Evolutionary conservation across 2,329 filamentous ascomycete species (phyloP).

Genomic region (Diaporthe citrichinensis): DNA sequence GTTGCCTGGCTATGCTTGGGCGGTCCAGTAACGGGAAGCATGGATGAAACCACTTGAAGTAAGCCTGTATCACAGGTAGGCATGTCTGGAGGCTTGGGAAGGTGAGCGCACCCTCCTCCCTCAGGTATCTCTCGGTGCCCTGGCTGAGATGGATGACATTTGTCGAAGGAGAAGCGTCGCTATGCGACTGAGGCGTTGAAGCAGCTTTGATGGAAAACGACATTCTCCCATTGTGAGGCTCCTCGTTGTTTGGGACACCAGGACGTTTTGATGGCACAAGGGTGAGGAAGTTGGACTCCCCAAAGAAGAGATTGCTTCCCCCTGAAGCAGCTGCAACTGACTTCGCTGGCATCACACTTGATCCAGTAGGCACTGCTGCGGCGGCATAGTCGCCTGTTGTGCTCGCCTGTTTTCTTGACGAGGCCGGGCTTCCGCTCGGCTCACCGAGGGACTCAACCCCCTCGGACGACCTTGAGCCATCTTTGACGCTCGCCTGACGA

Average conservation of each 20-base stretch:
- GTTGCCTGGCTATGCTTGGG: constrained; percentile 25
- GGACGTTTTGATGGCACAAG: constrained; percentile 44
- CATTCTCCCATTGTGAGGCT: constrained; percentile 40
- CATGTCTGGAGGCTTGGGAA: constrained; percentile 43
- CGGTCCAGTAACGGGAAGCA: constrained; percentile 40
- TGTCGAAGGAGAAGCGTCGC: constrained; percentile 31
- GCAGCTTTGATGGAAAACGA: constrained; percentile 41
- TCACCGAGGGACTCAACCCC: not conserved
- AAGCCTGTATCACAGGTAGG: constrained; percentile 44
- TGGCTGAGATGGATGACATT: constrained; percentile 42
- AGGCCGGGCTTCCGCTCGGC: not conserved
- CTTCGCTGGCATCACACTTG: constrained; percentile 2
- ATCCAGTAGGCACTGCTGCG: not conserved
- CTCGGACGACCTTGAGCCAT: constrained; percentile 19
- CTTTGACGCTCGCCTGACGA: constrained; percentile 26
- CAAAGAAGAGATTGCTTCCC: constrained; percentile 53
- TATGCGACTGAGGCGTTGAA: constrained; percentile 37
- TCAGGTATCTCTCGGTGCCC: constrained; percentile 43
- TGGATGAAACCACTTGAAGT: constrained; percentile 42
- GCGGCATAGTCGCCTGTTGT: constrained; percentile 1
- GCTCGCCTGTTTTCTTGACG: constrained; percentile 1
- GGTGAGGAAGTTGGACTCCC: constrained; percentile 57
- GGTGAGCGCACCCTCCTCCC: constrained; percentile 44
- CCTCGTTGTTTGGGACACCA: not conserved
- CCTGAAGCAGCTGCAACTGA: constrained; percentile 43